Evolutionary conservation across 2,329 filamentous ascomycete genomes (phyloP).

Genomic region (Trichoderma atroviride): DNA sequence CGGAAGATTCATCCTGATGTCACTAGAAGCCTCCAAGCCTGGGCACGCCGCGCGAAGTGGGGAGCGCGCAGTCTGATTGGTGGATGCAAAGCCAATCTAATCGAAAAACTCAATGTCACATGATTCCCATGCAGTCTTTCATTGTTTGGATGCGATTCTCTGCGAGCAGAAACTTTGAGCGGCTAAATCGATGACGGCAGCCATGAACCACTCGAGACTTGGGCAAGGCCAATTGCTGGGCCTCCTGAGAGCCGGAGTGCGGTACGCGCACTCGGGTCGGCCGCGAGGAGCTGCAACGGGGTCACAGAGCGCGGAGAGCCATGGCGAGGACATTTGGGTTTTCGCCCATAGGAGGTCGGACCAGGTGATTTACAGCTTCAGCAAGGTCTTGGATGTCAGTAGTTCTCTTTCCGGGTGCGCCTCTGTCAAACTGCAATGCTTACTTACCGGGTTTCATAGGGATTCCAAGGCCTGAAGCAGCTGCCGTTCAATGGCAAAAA

Average conservation of each 20-base stretch:
- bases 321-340: conserved; percentile 62
- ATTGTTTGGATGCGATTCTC: conserved; percentile 28
- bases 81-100: conserved; percentile 30
- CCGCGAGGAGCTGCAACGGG: conserved; percentile 32
- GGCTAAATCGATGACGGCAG: conserved; percentile 33
- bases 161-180: background rate
- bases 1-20: conserved; percentile 41
- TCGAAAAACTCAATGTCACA: conserved; percentile 31
- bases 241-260: conserved; percentile 47
- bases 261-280: conserved; percentile 40
- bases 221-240: conserved; percentile 48
- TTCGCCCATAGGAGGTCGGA: conserved; percentile 54
- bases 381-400: conserved; percentile 50
- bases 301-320: conserved; percentile 42
- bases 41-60: conserved; percentile 28
- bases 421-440: background rate
- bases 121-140: conserved; percentile 30
- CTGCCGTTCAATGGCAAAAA: conserved; percentile 70
- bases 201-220: conserved; percentile 43
- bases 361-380: conserved; percentile 57
- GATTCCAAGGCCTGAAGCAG: conserved; percentile 54
- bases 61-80: conserved; percentile 32
- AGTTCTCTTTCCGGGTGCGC: too few species aligned
- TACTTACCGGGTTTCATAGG: conserved; percentile 34
- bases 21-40: conserved; percentile 35